Base-by-base conservation (phyloP, 2,329 filamentous ascomycete genomes). In the Hyphodiscus sp. region DNA sequence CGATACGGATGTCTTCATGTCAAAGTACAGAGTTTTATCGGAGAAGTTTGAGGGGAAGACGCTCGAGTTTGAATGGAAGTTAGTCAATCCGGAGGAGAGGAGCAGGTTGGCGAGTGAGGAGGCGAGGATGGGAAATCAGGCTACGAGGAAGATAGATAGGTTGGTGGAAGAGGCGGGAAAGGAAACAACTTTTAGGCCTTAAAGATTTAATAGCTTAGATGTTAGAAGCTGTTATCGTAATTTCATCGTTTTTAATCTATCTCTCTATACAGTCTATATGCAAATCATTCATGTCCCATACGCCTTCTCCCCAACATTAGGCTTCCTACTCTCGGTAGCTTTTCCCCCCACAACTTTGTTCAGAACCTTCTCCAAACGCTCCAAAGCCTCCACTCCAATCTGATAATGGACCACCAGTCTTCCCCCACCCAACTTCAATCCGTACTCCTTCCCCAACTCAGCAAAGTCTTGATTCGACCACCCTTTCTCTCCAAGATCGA, bases 381-480 rank as follows among this genome's bases (percentile, higher is more conserved):
- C 56, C 19, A 86, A 74, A 1, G 80, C 81, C 61, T 82, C 78
- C n/a, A 83, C 76, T 4, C 76, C 76, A 52, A 85, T 81, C 71
- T 86, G 85, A 68, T 87, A 87, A 69, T 89, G 86, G 19, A 87
- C 74, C 1, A 89, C 85, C 49, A 89, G 66, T 53, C 86, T 73
- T 2, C 78, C 79, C 30, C 80, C 80, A 10, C 74, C 61, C 15
- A 85, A 65, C 57, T 72, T 76, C 52, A 89, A 61, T 0, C 84
- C 84, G 51, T 79, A 75, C 61, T 79, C 75, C 57, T 78, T 70
- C 1, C 76, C 82, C 41, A 79, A 68, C 53, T 75, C 72, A 10
- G 79, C 75, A 56, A 84, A 79, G 42, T 78, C 73, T 49, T 78
- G 74, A 4, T 67, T 67, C 2, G 73, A 71, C 30, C 85, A 67